Base-by-base conservation (phyloP, 75 land plant species). In the Pinus tabuliformis region DNA sequence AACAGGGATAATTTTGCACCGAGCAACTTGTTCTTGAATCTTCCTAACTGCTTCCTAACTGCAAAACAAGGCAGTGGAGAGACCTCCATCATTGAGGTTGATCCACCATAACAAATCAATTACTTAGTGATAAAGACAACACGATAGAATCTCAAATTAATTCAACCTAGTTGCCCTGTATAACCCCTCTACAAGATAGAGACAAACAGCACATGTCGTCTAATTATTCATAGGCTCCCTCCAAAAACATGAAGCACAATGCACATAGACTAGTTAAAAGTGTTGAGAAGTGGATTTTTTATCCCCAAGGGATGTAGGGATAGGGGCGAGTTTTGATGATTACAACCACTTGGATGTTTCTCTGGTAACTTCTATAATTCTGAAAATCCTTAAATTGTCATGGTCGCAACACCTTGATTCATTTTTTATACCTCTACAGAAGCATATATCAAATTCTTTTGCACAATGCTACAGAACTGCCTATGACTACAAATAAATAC, bases 381-480 rank as follows among this genome's bases (percentile, higher is more conserved):
- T 0, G 70, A 65, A 15, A 56, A 24, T 64, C 72, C 78, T 54
- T 75, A 73, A 57, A 57, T 26, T 26, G 26, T 26, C 26, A 26
- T 26, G 26, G 54, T 57, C 18, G 61, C 54, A 1, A 73, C 59
- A 17, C 63, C 73, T 61, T 82, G 76, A 30, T 74, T 76, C 85
- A 86, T 74, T 62, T 60, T 81, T 39, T 81, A 73, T 2, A 87
- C 84, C 54, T 87, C 87, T 65, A 74, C 86, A 8, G 81, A 71
- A 49, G 87, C 82, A 57, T 81, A 87, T 5, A 87, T 85, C 77
- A 56, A 79, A 18, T 85, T 87, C 11, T 82, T 87, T 14, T 72
- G 81, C 39, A 87, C 89, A 76, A 87, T 85, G 58, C 77, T 77
- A 61, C 84, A 84, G 54, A 87, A 87, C 58, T 87, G 86, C 22